phyloP scores from a whole-genome alignment of 1,284 basidiomycete species.

The Phlebopus sp. region DNA sequence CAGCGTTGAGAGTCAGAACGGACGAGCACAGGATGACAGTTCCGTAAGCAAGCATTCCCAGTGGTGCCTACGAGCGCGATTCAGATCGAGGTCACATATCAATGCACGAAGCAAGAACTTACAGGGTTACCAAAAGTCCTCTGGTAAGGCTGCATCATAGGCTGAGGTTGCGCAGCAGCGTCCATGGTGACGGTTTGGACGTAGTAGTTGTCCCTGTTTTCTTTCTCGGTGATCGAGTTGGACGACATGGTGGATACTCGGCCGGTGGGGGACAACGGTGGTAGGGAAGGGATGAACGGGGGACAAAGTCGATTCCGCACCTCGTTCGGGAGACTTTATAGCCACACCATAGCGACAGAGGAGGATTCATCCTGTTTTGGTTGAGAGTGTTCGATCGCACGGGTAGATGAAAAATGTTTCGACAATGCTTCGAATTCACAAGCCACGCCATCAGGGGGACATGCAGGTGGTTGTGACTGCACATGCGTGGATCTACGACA shows the following conservation, averaged over 20 bases:
- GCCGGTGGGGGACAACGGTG: neutral
- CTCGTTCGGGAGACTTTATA: slow-evolving; percentile 18
- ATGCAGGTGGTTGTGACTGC: slow-evolving; percentile 1
- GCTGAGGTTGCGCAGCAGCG: slow-evolving; percentile 10
- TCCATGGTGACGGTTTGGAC: slow-evolving; percentile 27
- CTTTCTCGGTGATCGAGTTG: slow-evolving; percentile 21
- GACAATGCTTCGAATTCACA: slow-evolving; percentile 9
- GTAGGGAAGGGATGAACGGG: slow-evolving; percentile 1
- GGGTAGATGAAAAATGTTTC: neutral
- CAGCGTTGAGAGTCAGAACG: slow-evolving; percentile 21
- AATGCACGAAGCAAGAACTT: neutral
- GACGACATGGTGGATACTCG: slow-evolving; percentile 17
- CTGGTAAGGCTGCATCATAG: slow-evolving; percentile 25
- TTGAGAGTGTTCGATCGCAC: neutral
- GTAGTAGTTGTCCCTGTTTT: slow-evolving; percentile 25
- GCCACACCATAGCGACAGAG: neutral
- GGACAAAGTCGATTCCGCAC: neutral
- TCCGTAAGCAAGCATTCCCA: slow-evolving; percentile 29
- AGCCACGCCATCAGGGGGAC: neutral
- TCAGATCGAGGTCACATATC: slow-evolving; percentile 1
- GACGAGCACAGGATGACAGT: slow-evolving; percentile 31
- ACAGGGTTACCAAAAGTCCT: slow-evolving; percentile 28
- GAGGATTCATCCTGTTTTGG: neutral
- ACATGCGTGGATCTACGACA: slow-evolving; percentile 4
- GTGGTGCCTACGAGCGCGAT: slow-evolving; percentile 17